A percentile compares a stretch with the other conserved stretches of the same genome.
Evolutionary conservation across 805 yeast species (phyloP).

Genomic region (Cyberlindnera saturnus): DNA sequence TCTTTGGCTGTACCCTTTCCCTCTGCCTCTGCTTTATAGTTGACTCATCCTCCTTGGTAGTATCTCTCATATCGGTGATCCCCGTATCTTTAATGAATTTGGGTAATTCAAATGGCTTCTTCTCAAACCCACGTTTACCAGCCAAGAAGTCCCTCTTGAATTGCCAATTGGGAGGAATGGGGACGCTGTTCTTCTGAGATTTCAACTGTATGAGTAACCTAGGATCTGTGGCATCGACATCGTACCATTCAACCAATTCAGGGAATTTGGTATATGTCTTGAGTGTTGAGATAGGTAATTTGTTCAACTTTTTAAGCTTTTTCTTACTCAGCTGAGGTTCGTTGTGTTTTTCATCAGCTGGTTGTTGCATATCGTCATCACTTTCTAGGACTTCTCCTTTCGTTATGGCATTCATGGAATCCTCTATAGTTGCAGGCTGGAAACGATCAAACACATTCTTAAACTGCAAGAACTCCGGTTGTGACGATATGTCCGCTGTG

Average conservation of each 20-base stretch:
- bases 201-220: conserved; percentile 57
- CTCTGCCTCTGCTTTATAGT: conserved; percentile 67
- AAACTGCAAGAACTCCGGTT: conserved; percentile 30
- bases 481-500: conserved; percentile 20
- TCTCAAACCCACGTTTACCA: conserved; percentile 57
- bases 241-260: conserved; percentile 79
- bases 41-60: conserved; percentile 42
- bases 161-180: conserved; percentile 84
- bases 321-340: conserved; percentile 35
- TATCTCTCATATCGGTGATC: conserved; percentile 77
- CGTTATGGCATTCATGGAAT: conserved; percentile 18
- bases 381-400: conserved; percentile 28
- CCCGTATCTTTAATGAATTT: conserved; percentile 76
- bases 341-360: conserved; percentile 9
- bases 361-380: conserved; percentile 19
- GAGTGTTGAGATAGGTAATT: conserved; percentile 60
- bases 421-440: conserved; percentile 21
- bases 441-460: conserved; percentile 31
- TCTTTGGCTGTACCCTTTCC: conserved; percentile 82
- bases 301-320: conserved; percentile 44
- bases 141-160: conserved; percentile 69
- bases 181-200: conserved; percentile 56
- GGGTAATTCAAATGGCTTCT: conserved; percentile 72
- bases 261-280: conserved; percentile 61
- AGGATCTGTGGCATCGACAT: conserved; percentile 82